Base-by-base conservation (phyloP, 1,284 basidiomycete species). In the Anthracocystis panici-leucophaei region DNA sequence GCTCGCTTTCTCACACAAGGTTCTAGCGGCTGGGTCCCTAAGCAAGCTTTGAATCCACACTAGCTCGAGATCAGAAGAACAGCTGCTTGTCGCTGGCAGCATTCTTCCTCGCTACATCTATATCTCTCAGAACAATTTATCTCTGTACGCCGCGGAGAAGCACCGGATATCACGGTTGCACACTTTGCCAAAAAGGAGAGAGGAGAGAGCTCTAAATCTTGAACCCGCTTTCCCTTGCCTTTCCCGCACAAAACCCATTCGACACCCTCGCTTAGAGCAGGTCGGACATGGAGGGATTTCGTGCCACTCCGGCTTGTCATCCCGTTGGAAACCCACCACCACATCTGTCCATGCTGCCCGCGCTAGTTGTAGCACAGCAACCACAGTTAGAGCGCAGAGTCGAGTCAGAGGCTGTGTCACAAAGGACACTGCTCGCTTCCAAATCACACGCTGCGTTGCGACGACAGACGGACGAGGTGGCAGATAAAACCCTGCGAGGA, bases 251-350 rank as follows among this genome's bases (percentile, higher is more conserved):
- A 33, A 11, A 8, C 48, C n/a, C 29, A 10, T 31, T 20, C 48
- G 46, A 25, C 46, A n/a, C 5, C 21, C 35, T 52, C 51, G 38
- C 51, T 52, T 52, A 38, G 49, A 29, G 49, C 14, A n/a, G 54
- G 23, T 12, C 14, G 48, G 46, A 25, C 10, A 65, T 58, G 56
- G 31, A 29, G 40, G 45, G 38, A 9, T 40, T 65, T 59, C 52
- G 46, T 65, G 64, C 57, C 38, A 12, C 46, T 42, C 9, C 25
- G 18, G 23, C 20, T 27, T 18, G 16, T 5, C 18, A 23, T 48
- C 31, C 46, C 57, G 25, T 65, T 42, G 63, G 38, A 42, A 50
- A 16, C 31, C 16, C 38, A 45, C 23, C 56, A 57, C 49, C 61
- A 64, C 45, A n/a, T 40, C 18, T 53, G 57, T 29, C 45, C 42